These are phyloP conservation scores for Chalaropsis thielavioides DNA, from an alignment of 2,329 filamentous ascomycete species.

Conservation along the genomic window DNA sequence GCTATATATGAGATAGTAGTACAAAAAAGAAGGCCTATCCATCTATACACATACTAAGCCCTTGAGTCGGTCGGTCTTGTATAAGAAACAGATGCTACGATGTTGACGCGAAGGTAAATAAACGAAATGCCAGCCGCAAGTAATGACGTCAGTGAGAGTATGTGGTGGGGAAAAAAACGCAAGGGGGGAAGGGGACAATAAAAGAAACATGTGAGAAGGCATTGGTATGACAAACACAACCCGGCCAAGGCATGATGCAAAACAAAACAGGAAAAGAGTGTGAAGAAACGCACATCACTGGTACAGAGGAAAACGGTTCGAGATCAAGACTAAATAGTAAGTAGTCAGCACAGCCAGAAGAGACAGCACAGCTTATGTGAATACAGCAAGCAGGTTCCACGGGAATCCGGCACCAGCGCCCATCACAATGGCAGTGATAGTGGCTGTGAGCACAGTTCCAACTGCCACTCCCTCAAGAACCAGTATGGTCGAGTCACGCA, in stretches of 20 bases:
- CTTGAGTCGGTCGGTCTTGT: neutral
- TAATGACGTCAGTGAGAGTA: too few relatives aligned
- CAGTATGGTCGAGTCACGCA: conserved; percentile 56
- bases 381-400: neutral
- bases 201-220: neutral
- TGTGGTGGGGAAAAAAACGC: neutral
- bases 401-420: neutral
- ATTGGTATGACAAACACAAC: neutral
- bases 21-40: neutral
- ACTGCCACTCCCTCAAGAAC: conserved; percentile 42
- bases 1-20: neutral
- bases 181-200: neutral
- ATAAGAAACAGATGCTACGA: neutral
- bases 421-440: conserved; percentile 9
- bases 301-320: too few relatives aligned
- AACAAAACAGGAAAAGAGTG: neutral
- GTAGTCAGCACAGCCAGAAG: neutral
- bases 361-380: neutral
- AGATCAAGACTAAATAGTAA: neutral
- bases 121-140: too few relatives aligned
- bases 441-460: conserved; percentile 28
- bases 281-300: neutral
- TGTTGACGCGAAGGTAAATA: neutral
- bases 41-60: neutral
- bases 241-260: neutral